Percentiles rank a stretch among this genome's conserved stretches.
phyloP scores from a whole-genome alignment of 805 yeast species.

The Jamesozyma hellenica region DNA sequence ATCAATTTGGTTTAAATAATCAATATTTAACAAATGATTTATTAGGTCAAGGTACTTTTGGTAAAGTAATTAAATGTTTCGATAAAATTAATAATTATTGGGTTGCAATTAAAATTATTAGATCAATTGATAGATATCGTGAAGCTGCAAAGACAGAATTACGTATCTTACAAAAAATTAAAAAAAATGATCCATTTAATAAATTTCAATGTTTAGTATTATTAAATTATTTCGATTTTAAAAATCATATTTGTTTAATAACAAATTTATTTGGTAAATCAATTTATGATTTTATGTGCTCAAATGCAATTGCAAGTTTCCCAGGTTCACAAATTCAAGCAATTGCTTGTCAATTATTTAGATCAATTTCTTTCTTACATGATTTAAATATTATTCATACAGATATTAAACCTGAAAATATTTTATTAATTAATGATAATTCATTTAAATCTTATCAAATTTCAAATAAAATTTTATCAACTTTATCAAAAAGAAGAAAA shows the following conservation, averaged over 20 bases:
- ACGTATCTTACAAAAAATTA: slow-evolving; percentile 45
- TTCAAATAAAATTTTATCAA: slow-evolving; percentile 12
- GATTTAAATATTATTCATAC: slow-evolving; percentile 88
- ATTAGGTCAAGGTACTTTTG: slow-evolving; percentile 94
- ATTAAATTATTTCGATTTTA: slow-evolving; percentile 81
- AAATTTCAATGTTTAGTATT: slow-evolving; percentile 66
- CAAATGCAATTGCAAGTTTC: slow-evolving; percentile 76
- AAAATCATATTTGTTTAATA: slow-evolving; percentile 89
- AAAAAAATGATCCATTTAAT: slow-evolving; percentile 41
- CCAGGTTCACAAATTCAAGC: slow-evolving; percentile 91
- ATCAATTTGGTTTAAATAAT: slow-evolving; percentile 51
- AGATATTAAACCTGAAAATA: slow-evolving; percentile 93
- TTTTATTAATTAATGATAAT: slow-evolving; percentile 39
- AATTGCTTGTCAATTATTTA: slow-evolving; percentile 71
- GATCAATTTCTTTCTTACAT: slow-evolving; percentile 82
- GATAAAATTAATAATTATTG: slow-evolving; percentile 39
- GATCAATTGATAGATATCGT: slow-evolving; percentile 86
- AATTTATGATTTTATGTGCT: slow-evolving; percentile 80
- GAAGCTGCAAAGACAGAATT: slow-evolving; percentile 93
- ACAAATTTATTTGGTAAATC: slow-evolving; percentile 80
- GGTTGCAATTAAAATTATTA: slow-evolving; percentile 86
- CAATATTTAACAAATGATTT: slow-evolving; percentile 58
- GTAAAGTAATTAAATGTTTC: slow-evolving; percentile 90
- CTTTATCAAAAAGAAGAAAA: slow-evolving; percentile 23
- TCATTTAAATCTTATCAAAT: slow-evolving; percentile 17